Evolutionary conservation across 2,329 filamentous ascomycete genomes (phyloP), one percentile per base, ranked within the genome.

Genomic region (Phialophora verrucosa): DNA sequence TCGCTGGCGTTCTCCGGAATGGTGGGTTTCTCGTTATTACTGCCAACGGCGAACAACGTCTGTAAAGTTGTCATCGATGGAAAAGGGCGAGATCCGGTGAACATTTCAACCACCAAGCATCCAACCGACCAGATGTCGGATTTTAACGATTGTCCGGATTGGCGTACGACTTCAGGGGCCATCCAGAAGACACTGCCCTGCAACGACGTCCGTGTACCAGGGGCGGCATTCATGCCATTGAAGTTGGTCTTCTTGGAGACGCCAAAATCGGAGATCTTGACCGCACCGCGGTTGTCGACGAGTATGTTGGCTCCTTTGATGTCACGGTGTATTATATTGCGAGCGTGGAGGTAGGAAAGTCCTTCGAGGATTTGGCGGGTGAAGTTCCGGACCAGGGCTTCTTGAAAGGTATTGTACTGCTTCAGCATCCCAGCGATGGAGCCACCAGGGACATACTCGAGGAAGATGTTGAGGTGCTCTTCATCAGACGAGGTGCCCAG

Each of bases 111-210:
- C 14, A 99, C 92, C 59, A 99, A 83, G 77, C 95, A 99, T 38
- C 95, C 95, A 27, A 99, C 86, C 54, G 92, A 97, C 95, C 95
- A 99, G 73, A 99, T 99, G 75, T 99, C 95, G 14, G 95, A 95
- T 82, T 98, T 98, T 80, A 94, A 92, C 4, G 94, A 98, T 81
- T 99, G 97, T 5, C 93, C 93, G 2, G 94, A 98, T 80, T 98
- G 95, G 75, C 95, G 95, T 69, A 99, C 95, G 23, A 99, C 95
- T 81, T 99, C 95, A 8, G 95, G 95, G 0, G 95, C 95, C 95
- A 99, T 99, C 95, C 95, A 99, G 82, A 97, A 99, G 60, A 99
- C 95, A 29, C 93, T 97, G 14, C 95, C 95, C 78, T 99, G 95
- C 3, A 99, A 86, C 1, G 94, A 98, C 11, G 88, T 84, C 6